phyloP scores from a whole-genome alignment of 108 stramenopile genomes.

The Asterionellopsis glacialis region DNA sequence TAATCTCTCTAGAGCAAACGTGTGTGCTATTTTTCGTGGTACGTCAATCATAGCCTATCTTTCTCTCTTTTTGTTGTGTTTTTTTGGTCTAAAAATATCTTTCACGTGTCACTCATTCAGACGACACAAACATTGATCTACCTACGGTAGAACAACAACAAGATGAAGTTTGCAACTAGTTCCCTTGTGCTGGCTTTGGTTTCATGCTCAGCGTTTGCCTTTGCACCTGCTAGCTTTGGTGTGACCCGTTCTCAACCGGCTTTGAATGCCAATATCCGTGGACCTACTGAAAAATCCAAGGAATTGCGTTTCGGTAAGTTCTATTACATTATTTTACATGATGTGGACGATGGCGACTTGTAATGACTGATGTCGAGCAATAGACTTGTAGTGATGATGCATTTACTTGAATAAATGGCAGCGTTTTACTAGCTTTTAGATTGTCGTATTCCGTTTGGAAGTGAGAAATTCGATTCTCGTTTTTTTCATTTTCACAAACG shows the following conservation, averaged over 20 bases:
- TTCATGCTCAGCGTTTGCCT: conserved; percentile 9
- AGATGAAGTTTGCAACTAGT: conserved; percentile 33
- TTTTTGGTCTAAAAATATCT: too few relatives aligned
- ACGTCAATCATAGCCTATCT: too few relatives aligned
- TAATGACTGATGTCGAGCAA: not conserved
- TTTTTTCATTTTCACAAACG: too few relatives aligned
- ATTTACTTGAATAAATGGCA: too few relatives aligned
- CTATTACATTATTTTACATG: not conserved
- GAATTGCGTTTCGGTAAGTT: conserved; percentile 42
- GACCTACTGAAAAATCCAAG: conserved; percentile 53
- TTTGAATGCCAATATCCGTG: conserved; percentile 70
- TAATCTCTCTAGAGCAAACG: too few relatives aligned
- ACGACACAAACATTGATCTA: too few relatives aligned
- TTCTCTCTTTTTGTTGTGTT: too few relatives aligned
- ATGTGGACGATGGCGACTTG: not conserved
- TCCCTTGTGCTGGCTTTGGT: conserved; percentile 13
- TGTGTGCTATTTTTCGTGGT: too few relatives aligned
- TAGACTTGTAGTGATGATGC: too few relatives aligned
- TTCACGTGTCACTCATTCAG: too few relatives aligned
- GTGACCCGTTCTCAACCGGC: conserved; percentile 6
- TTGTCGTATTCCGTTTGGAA: not conserved
- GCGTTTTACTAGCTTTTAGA: too few relatives aligned
- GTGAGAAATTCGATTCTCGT: not conserved
- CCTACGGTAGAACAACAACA: not conserved
- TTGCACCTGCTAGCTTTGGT: conserved; percentile 24